A percentile compares a stretch with the other conserved stretches of the same genome.
Conservation (phyloP, 805 yeast genomes). For the Saccharomycopsis fibuligera region DNA sequence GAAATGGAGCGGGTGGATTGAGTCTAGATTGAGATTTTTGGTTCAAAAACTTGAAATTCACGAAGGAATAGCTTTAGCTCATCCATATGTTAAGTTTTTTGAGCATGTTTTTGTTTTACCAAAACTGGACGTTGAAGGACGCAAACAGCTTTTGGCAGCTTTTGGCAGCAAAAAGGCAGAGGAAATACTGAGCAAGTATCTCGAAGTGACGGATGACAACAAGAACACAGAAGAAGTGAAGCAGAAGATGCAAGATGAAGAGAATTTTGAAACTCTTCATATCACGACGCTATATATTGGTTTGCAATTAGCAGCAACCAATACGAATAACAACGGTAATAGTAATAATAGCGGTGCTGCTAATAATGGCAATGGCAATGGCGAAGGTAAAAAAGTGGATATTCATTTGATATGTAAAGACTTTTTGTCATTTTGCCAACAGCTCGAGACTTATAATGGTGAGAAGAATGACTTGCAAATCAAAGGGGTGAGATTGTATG, state of each 20-base stretch:
- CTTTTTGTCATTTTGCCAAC: slow-evolving; percentile 72
- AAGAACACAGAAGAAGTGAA: slow-evolving; percentile 31
- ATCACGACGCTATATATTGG: slow-evolving; percentile 76
- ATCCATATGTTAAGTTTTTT: slow-evolving; percentile 81
- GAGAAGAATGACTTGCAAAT: slow-evolving; percentile 48
- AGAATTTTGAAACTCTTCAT: slow-evolving; percentile 12
- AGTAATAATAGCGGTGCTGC: no score
- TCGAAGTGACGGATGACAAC: slow-evolving; percentile 32
- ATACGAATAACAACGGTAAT: slow-evolving; percentile 30
- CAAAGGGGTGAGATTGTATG: slow-evolving; percentile 69
- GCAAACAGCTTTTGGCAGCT: slow-evolving; percentile 48
- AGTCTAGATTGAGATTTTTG: slow-evolving; percentile 72
- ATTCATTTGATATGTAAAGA: slow-evolving; percentile 88
- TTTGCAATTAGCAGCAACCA: slow-evolving; percentile 34
- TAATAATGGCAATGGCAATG: slow-evolving; percentile 36
- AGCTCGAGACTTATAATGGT: slow-evolving; percentile 62
- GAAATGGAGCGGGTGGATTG: slow-evolving; percentile 91
- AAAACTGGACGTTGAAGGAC: slow-evolving; percentile 46
- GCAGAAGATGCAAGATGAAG: slow-evolving; percentile 13
- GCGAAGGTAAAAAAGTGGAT: slow-evolving; percentile 61
- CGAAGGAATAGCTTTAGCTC: slow-evolving; percentile 75
- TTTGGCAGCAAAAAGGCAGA: slow-evolving; percentile 60
- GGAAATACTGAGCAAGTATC: slow-evolving; percentile 31
- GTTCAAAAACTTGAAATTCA: slow-evolving; percentile 78
- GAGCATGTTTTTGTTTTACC: slow-evolving; percentile 41